These are phyloP conservation scores for Populus deltoides DNA, from an alignment of 345 rosid genomes.

Conservation along the genomic window DNA sequence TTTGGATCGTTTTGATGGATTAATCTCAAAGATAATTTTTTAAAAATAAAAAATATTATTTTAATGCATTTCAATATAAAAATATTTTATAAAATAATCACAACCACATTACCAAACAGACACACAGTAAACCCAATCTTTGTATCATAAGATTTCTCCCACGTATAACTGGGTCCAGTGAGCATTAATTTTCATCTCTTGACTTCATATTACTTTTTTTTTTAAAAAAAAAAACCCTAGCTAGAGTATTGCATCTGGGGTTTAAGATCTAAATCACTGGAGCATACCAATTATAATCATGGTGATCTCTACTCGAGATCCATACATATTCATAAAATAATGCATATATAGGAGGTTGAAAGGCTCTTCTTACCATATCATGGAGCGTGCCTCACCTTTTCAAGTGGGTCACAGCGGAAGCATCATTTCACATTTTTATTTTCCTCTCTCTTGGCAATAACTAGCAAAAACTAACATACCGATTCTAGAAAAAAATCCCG, in stretches of 20 bases:
- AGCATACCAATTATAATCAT: not conserved
- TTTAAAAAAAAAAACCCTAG: not conserved
- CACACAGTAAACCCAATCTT: too few species aligned
- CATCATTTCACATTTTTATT: conserved; percentile 19
- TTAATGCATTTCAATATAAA: fast-evolving
- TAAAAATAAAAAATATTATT: too few species aligned
- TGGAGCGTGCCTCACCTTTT: conserved; percentile 14
- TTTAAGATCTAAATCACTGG: conserved; percentile 1
- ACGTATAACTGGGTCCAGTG: not conserved
- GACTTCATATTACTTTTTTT: not conserved
- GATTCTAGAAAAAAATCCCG: not conserved
- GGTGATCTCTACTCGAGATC: conserved; percentile 1
- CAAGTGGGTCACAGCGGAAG: conserved; percentile 29
- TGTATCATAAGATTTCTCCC: too few species aligned
- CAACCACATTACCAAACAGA: too few species aligned
- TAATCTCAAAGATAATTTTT: too few species aligned
- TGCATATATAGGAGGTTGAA: conserved; percentile 17
- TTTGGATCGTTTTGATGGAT: too few species aligned
- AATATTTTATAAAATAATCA: too few species aligned
- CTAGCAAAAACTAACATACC: conserved; percentile 8
- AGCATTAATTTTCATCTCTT: not conserved
- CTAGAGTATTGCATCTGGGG: not conserved
- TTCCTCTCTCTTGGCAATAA: conserved; percentile 3
- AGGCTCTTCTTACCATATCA: conserved; percentile 31
- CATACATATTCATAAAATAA: conserved; percentile 3